Conservation (phyloP, 2,329 filamentous ascomycete genomes). For the Fusarium vanettenii region DNA sequence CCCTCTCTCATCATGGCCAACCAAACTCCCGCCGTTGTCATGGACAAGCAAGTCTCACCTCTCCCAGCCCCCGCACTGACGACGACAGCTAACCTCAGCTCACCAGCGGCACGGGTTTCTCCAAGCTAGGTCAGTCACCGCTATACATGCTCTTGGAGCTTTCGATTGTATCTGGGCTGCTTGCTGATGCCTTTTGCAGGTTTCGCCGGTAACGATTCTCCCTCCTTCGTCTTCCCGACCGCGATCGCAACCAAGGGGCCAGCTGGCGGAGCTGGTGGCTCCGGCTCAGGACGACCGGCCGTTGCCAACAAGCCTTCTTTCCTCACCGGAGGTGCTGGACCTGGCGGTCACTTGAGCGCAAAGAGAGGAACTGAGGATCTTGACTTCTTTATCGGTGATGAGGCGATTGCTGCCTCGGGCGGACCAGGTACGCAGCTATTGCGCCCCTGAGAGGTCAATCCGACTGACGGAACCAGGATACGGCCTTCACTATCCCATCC, state of each 20-base stretch:
- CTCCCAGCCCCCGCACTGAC: constrained; percentile 45
- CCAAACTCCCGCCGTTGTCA: constrained; percentile 99
- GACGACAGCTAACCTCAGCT: constrained; percentile 48
- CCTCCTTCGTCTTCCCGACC: constrained; percentile 98
- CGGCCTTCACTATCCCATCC: constrained; percentile 95
- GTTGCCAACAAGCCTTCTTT: constrained; percentile 97
- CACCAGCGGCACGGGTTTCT: constrained; percentile 96
- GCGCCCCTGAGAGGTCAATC: constrained; percentile 4
- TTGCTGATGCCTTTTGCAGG: constrained; percentile 64
- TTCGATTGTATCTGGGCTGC: constrained; percentile 7
- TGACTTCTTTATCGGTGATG: constrained; percentile 99
- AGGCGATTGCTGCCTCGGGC: constrained; percentile 84
- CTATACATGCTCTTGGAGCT: constrained; percentile 18
- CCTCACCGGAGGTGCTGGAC: constrained; percentile 88
- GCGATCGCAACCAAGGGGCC: constrained; percentile 95
- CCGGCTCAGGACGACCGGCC: constrained; percentile 88
- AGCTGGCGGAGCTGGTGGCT: constrained; percentile 75
- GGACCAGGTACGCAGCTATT: constrained; percentile 75
- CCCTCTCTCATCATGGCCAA: constrained; percentile 77
- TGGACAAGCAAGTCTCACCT: constrained; percentile 93
- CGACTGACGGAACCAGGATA: constrained; percentile 71
- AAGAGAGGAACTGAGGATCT: constrained; percentile 98
- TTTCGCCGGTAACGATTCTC: constrained; percentile 99
- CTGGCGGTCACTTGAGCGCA: constrained; percentile 82
- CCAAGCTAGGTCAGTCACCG: constrained; percentile 85